Evolutionary conservation across 306 rosid genomes (phyloP), one percentile per base, ranked within the genome.

Genomic region (Acacia crassicarpa): DNA sequence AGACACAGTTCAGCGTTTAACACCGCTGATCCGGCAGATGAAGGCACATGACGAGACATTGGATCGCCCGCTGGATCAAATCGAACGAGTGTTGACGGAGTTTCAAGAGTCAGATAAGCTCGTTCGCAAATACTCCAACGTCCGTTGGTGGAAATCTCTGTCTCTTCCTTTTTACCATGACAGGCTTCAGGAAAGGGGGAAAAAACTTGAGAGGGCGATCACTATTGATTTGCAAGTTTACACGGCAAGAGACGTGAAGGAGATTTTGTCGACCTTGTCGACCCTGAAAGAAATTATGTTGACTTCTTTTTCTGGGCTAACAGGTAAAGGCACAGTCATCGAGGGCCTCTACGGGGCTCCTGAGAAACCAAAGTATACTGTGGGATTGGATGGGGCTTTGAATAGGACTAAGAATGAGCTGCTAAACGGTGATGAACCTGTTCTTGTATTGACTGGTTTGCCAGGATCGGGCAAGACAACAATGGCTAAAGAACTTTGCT

Each of bases 391-490:
- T 19, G 76, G 11, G 65, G 82, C 88, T 49, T 78, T 90, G 67
- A 53, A 25, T 0, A 84, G 75, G 10, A 54, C 87, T 84, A 88
- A 83, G 92, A 68, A 30, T 25, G 81, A 81, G 78, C 78, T 92
- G 48, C 71, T 89, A 0, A 76, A 75, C 51, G 75, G 46, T 15
- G 88, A 74, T 16, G 46, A 16, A 0, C 72, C 78, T 15, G 78
- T 88, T n/a, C 58, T 86, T 0, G 76, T 90, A 30, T 65, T 92
- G 80, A 90, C 88, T 68, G 94, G 88, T 45, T 82, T 88, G 27
- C 90, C 84, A 15, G 97, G 94, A 15, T 89, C 83, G 0, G 94
- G 94, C 48, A 90, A 92, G 71, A 86, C 89, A 17, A 89, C 97
- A 3, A 43, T 92, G 78, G 97, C 90, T 11, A 83, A 63, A 35